Evolutionary conservation across 106 monocot genomes (phyloP).

Genomic region (Ottelia alismoides): DNA sequence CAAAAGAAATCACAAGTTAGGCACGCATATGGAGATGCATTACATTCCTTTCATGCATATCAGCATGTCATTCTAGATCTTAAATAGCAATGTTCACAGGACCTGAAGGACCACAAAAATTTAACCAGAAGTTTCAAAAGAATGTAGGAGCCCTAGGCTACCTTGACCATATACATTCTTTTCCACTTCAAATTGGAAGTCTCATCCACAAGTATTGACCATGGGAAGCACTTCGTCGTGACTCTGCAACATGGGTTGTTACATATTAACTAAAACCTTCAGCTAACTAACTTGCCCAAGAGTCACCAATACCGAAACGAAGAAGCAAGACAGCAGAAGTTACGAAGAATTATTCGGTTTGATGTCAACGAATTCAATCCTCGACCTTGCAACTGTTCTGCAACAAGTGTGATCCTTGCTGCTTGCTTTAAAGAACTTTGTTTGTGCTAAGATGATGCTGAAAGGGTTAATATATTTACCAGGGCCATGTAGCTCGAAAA

Average conservation of each 20-base stretch:
- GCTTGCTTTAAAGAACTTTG: conserved; percentile 21
- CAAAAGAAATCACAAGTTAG: conserved; percentile 12
- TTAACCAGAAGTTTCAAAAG: no score
- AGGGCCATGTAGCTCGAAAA: conserved; percentile 98
- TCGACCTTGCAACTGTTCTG: conserved; percentile 23
- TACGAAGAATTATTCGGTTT: conserved; percentile 16
- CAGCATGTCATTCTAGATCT: neutral
- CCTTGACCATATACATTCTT: conserved; percentile 61
- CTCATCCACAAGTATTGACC: conserved; percentile 57
- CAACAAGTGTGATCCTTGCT: conserved; percentile 28
- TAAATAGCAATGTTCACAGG: no score
- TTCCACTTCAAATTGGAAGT: conserved; percentile 67
- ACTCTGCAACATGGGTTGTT: conserved; percentile 86
- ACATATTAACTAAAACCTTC: conserved; percentile 55
- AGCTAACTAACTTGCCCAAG: conserved; percentile 39
- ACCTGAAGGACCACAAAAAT: no score
- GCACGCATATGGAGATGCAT: conserved; percentile 1
- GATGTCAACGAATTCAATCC: conserved; percentile 18
- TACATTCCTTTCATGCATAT: conserved; percentile 1
- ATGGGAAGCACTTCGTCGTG: conserved; percentile 58
- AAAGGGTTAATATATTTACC: conserved; percentile 54
- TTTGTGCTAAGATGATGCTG: conserved; percentile 24
- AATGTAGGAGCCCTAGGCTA: conserved; percentile 52
- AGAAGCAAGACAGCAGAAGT: conserved; percentile 21
- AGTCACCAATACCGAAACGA: conserved; percentile 33